Base-by-base conservation (phyloP, 169 alveolate genomes). In the Cytauxzoon felis region DNA sequence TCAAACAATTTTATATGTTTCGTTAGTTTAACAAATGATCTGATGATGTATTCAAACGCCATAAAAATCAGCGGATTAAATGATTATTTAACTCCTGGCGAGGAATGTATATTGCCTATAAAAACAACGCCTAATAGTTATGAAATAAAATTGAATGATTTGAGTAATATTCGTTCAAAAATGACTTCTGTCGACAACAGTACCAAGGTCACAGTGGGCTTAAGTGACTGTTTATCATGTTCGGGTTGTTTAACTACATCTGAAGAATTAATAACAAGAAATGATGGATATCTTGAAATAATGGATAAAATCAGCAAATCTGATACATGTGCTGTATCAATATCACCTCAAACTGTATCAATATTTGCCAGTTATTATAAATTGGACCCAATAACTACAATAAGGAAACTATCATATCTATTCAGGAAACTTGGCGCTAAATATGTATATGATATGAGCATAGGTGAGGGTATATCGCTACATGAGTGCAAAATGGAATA, bases 181-280 rank as follows among this genome's bases (percentile, higher is more conserved):
- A 45, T 29, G 16, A 42, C 73, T 5, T 42, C 53, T 2, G 34
- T 26, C 1, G 73, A 69, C 24, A 47, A 59, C 18, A 50, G 43
- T 19, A 43, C 51, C 8, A 40, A 49, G 19, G 92, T 95, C 8
- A 82, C 88, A 38, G 90, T 94, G 16, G 89, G 92, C 58, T 81
- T 92, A 42, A 66, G 91, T 60, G 98, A 94, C 73, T 94, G 98
- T 50, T 64, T 94, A 52, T 92, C 97, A 19, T 94, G 98, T 59
- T 91, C 94, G 42, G 98, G 98, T 7, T 94, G 98, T 69, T 94
- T 94, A 8, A 94, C 98, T 5, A 84, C 97, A 24, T 91, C 97
- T 11, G 98, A 92, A 24, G 84, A 73, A 75, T 68, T 95, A 34
- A 66, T 94, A 30, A 78, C 91, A 40, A 79, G 88, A 64, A 78